Evolutionary conservation across 352 stramenopile genomes (phyloP), one percentile per base, ranked within the genome.

Genomic region (Phytophthora hybrid): DNA sequence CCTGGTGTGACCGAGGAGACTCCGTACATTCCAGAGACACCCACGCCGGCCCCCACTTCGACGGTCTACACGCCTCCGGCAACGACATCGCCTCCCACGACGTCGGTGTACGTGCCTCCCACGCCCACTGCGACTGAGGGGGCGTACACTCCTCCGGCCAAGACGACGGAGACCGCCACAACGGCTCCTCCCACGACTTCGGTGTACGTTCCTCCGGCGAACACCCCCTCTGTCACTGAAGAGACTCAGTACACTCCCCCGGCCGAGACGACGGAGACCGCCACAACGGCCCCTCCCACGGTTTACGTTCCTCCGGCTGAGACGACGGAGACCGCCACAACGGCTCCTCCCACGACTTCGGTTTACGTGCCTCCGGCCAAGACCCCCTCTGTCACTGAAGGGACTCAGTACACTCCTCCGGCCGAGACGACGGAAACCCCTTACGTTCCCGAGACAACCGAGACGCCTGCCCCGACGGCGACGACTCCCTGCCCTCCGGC

Each of bases 111-210:
- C 34, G 10, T 13, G 9, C 34, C 34, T 4, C 34, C 34, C 9
- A 41, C 34, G 34, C 34, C 34, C 8, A 41, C 34, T 14, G 34
- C 5, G 34, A 41, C 34, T 11, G 34, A 41, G 34, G 34, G 14
- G 34, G 14, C 66, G n/a, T 41, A 63, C 39, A 59, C 47, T 39
- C 52, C 55, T 8, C 29, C 49, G 21, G 10, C 51, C 6, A 54
- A 14, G n/a, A 41, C 34, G 23, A 26, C 23, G 23, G 23, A 26
- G 23, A 26, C 23, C 23, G 23, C 23, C 23, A 26, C 23, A 26
- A 26, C 23, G 23, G 23, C 23, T 26, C 23, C 23, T 3, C 23
- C 23, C 23, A 26, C 23, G n/a, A n/a, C n/a, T n/a, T n/a, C n/a
- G 23, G 23, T 26, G 1, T 26, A 26, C 23, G 23, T 26, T 13